These are phyloP conservation scores for Solanum sejunctum DNA, from an alignment of 257 asterid genomes.

Conservation along the genomic window DNA sequence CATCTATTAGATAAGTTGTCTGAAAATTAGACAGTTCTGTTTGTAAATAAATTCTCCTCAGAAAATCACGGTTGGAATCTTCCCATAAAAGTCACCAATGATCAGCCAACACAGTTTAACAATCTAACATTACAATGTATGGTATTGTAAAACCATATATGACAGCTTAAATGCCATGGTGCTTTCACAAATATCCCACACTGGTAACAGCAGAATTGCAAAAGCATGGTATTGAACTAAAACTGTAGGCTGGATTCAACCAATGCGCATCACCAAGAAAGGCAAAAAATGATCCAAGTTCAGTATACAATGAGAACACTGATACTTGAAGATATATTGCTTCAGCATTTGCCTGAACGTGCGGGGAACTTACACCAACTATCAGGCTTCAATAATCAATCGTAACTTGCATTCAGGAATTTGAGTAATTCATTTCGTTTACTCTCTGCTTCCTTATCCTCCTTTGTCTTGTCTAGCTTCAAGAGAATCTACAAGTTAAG, in stretches of 20 bases:
- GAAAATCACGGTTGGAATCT: not conserved
- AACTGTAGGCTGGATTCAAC: not conserved
- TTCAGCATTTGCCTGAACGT: not conserved
- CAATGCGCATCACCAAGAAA: not conserved
- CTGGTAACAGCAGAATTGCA: not conserved
- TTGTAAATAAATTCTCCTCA: not conserved
- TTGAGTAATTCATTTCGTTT: constrained; percentile 78
- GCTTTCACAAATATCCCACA: not conserved
- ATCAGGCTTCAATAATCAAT: constrained; percentile 26
- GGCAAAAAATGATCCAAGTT: not conserved
- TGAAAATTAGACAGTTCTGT: not conserved
- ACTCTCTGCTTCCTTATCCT: constrained; percentile 87
- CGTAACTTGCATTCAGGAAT: constrained; percentile 94
- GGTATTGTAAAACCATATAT: not conserved
- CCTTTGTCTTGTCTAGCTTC: constrained; percentile 90
- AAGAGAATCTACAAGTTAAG: constrained; percentile 47
- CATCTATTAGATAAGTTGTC: not conserved
- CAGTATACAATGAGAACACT: not conserved
- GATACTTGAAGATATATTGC: not conserved
- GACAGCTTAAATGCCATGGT: not conserved
- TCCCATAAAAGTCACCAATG: not conserved
- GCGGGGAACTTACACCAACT: not conserved
- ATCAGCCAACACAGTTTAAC: not conserved
- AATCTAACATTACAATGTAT: not conserved
- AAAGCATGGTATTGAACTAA: not conserved